phyloP scores from a whole-genome alignment of 2,329 filamentous ascomycete species.

The Claviceps fusiformis region DNA sequence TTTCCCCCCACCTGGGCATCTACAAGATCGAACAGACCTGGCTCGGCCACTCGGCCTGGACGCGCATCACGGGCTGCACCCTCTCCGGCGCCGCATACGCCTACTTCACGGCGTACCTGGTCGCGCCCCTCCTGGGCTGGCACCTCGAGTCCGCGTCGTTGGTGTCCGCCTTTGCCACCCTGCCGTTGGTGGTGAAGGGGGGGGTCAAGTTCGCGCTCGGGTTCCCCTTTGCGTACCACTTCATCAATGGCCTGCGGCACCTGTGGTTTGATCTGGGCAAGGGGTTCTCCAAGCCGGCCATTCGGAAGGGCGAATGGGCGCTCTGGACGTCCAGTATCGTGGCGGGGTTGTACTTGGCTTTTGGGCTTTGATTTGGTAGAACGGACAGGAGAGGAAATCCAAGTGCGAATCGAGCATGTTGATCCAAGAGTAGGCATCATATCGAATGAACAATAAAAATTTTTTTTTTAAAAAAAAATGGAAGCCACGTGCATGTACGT shows the following conservation, averaged over 20 bases:
- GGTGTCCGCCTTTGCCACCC: conserved; percentile 43
- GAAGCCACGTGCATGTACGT: not conserved
- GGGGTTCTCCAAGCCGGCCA: conserved; percentile 35
- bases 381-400: not conserved
- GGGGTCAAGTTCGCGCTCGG: conserved; percentile 39
- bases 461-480: too few relatives aligned
- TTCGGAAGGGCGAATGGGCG: conserved; percentile 31
- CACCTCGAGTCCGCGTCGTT: conserved; percentile 47
- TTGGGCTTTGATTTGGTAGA: conserved; percentile 27
- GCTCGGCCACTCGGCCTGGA: conserved; percentile 57
- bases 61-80: conserved; percentile 69
- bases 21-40: conserved; percentile 81
- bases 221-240: conserved; percentile 48
- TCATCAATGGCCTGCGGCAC: conserved; percentile 41
- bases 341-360: conserved; percentile 30
- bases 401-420: not conserved
- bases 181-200: conserved; percentile 47
- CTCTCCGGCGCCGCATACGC: conserved; percentile 65
- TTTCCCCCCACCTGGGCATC: conserved; percentile 74
- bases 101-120: conserved; percentile 70
- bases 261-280: conserved; percentile 37
- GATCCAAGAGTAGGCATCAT: not conserved
- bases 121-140: conserved; percentile 57
- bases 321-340: conserved; percentile 34
- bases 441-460: too few relatives aligned